Conservation (phyloP, 495 filamentous ascomycete species). For the Usnea hakonensis region DNA sequence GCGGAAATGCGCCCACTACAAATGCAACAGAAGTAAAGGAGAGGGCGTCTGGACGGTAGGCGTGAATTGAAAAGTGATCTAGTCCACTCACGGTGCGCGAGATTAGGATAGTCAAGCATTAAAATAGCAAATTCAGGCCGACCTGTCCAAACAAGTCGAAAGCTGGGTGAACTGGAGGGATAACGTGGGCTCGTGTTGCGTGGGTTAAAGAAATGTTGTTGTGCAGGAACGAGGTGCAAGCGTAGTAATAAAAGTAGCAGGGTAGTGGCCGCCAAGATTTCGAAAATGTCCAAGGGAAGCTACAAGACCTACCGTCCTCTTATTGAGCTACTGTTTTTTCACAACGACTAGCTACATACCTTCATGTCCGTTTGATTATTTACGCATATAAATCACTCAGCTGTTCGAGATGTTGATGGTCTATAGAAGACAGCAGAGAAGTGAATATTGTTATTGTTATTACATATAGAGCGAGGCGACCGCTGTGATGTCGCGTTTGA, state of each 20-base stretch:
- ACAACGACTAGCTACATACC: neutral
- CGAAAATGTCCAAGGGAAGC: neutral
- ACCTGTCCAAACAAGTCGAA: neutral
- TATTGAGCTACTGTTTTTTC: neutral
- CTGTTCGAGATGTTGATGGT: neutral
- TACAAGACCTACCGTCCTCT: neutral
- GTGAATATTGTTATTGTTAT: neutral
- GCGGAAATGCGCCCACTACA: conserved; percentile 19
- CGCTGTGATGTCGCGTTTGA: conserved; percentile 90
- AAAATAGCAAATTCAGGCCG: neutral
- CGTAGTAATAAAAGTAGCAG: neutral
- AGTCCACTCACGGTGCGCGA: neutral
- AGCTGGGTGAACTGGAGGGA: neutral
- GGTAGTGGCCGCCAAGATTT: neutral
- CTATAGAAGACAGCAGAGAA: neutral
- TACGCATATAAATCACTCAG: neutral
- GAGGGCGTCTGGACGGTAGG: neutral
- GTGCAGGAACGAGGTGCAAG: neutral
- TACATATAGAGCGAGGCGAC: conserved; percentile 79
- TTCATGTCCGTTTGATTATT: neutral
- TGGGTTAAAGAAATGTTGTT: neutral
- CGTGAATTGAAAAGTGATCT: neutral
- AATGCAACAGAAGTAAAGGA: neutral
- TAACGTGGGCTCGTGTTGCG: neutral
- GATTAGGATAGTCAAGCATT: neutral